These are phyloP conservation scores for Geranomyces michiganensis DNA, from an alignment of 192 early-diverging fungal genomes.

Conservation along the genomic window DNA sequence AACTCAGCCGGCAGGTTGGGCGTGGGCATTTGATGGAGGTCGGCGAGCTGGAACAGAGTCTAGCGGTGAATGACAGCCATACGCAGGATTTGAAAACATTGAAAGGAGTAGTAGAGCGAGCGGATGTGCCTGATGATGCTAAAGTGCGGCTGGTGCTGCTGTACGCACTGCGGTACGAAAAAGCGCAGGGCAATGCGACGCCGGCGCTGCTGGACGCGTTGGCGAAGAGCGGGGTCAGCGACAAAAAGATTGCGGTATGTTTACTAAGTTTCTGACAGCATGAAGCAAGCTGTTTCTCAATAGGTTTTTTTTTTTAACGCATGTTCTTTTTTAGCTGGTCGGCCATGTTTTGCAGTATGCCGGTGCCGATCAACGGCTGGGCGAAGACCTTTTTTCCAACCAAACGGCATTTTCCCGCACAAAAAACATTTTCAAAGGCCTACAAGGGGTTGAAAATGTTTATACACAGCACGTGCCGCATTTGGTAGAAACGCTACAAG, in stretches of 20 bases:
- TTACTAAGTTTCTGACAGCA: not conserved
- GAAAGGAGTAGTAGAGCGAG: slow-evolving; percentile 58
- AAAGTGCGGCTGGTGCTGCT: slow-evolving; percentile 82
- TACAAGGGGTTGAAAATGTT: slow-evolving; percentile 97
- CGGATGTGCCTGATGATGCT: slow-evolving; percentile 68
- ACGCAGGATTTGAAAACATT: slow-evolving; percentile 71
- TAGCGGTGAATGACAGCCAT: slow-evolving; percentile 89
- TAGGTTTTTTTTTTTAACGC: too few relatives aligned
- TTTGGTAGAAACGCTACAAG: slow-evolving; percentile 78
- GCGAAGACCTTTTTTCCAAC: slow-evolving; percentile 85
- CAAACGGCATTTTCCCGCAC: slow-evolving; percentile 83
- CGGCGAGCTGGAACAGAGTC: slow-evolving; percentile 91
- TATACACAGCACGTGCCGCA: slow-evolving; percentile 95
- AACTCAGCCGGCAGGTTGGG: slow-evolving; percentile 82
- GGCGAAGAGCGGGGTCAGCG: slow-evolving; percentile 69
- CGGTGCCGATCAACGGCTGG: slow-evolving; percentile 73
- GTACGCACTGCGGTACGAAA: slow-evolving; percentile 93
- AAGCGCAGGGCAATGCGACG: slow-evolving; percentile 70
- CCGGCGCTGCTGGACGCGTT: slow-evolving; percentile 75
- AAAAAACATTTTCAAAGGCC: slow-evolving; percentile 88
- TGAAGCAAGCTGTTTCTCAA: not conserved
- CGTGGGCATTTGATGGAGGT: slow-evolving; percentile 78
- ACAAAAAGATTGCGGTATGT: slow-evolving; percentile 69
- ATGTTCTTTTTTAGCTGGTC: slow-evolving; percentile 55
- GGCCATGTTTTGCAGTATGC: slow-evolving; percentile 76